Evolutionary conservation across 257 asterid genomes (phyloP), one percentile per base, ranked within the genome.

Genomic region (Verbascum thapsus): DNA sequence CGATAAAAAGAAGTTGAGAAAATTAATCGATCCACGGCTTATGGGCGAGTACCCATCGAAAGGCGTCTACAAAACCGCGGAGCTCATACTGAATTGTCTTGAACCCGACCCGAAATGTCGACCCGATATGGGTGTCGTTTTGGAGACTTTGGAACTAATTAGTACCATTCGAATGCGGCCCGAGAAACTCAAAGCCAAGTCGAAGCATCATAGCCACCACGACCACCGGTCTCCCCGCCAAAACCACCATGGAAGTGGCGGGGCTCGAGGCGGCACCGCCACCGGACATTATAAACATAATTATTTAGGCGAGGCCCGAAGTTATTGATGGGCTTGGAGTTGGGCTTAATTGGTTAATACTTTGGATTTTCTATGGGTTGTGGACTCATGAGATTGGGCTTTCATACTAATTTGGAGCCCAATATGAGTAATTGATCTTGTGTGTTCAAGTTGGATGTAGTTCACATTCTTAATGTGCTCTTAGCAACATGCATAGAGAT

Each of bases 61-160:
- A 50, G 95, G 77, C 0, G 92, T 80, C 0, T 37, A 5, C 26
- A 74, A 61, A 49, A 51, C 45, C 0, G 88, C 83, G 0, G 76
- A 80, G 39, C 80, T 86, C 4, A 71, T 85, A 38, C 39, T 80
- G 1, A 58, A 64, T 13, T 91, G 96, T n/a, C 55, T 91, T 9
- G 95, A 88, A 47, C 73, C 74, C 34, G 96, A 88, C 61, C 98
- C 88, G 0, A 88, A 84, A 58, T 17, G 17, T 3, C 74, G 98
- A 54, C 98, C 98, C 20, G 23, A 69, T 18, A 88, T 86, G 96
- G 83, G 74, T 22, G 48, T 47, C 8, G 85, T 88, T 15, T 63
- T 81, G 71, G 77, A 56, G 1, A 41, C 26, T 11, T 67, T 91
- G 62, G 83, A 79, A 59, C 15, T 65, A 15, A 72, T 85, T 15